phyloP scores from a whole-genome alignment of 1,139 yeast genomes.

The Suhomyces chickasaworum region DNA sequence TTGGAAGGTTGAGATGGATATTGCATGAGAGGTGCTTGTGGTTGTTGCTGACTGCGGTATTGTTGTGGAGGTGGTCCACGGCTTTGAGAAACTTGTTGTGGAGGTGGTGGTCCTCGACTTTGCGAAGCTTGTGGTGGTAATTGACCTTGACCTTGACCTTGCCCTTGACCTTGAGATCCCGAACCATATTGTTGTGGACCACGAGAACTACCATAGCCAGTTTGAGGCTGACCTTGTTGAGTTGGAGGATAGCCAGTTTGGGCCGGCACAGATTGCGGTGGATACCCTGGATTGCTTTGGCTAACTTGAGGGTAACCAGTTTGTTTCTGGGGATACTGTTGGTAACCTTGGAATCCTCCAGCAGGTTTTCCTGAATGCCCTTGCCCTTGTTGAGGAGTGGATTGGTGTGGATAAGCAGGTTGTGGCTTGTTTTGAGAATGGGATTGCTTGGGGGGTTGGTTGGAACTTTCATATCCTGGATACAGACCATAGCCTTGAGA shows the following conservation, averaged over 20 bases:
- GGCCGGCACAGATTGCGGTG: neutral
- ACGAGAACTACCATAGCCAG: conserved; percentile 1
- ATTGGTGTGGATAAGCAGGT: neutral
- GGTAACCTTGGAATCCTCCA: conserved; percentile 5
- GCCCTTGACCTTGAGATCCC: conserved; percentile 9
- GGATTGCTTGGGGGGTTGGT: conserved; percentile 2
- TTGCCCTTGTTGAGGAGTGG: neutral
- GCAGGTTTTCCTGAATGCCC: conserved; percentile 1
- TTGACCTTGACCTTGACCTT: too few species aligned
- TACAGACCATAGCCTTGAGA: conserved; percentile 2
- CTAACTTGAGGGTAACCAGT: neutral
- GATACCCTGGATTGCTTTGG: neutral
- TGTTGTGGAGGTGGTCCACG: conserved; percentile 14
- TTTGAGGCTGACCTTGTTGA: neutral
- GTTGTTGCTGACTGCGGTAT: conserved; percentile 12
- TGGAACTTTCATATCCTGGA: conserved; percentile 1
- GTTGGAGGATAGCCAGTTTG: conserved; percentile 3
- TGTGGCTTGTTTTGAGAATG: conserved; percentile 2
- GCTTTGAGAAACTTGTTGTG: conserved; percentile 1
- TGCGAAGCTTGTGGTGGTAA: conserved; percentile 4
- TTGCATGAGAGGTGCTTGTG: conserved; percentile 14
- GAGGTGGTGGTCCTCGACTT: conserved; percentile 9
- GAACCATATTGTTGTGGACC: conserved; percentile 4
- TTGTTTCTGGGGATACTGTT: conserved; percentile 6
- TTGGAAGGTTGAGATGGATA: conserved; percentile 4